A percentile compares a stretch with the other conserved stretches of the same genome.
Evolutionary conservation across 345 rosid species (phyloP).

Genomic region (Diplotaxis tenuifolia): DNA sequence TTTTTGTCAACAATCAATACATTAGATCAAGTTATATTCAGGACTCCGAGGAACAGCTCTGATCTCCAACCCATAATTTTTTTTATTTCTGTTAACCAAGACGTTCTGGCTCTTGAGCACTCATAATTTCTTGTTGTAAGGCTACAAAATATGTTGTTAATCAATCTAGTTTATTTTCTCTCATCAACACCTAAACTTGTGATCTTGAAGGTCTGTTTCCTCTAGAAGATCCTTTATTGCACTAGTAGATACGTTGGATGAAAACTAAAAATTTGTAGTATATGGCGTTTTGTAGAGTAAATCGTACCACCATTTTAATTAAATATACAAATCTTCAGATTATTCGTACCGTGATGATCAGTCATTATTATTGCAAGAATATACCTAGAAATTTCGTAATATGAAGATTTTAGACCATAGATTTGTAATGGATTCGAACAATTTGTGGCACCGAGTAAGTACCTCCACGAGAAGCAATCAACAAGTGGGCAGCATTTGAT

Average conservation of each 20-base stretch:
- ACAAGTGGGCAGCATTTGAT: conserved; percentile 28
- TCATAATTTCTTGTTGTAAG: neutral
- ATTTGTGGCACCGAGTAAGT: conserved; percentile 21
- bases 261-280: neutral
- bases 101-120: neutral
- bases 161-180: neutral
- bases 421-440: conserved; percentile 21
- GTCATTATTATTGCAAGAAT: conserved; percentile 9
- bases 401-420: conserved; percentile 1
- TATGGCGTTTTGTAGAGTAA: neutral
- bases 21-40: neutral
- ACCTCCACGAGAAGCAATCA: conserved; percentile 24
- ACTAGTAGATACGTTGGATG: neutral
- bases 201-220: neutral
- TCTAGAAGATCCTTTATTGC: neutral
- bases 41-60: neutral
- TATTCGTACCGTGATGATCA: conserved; percentile 6
- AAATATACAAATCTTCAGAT: neutral
- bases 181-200: neutral
- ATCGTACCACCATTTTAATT: neutral
- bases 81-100: neutral
- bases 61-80: neutral
- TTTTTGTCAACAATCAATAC: neutral
- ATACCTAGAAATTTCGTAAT: neutral
- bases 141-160: neutral